A percentile compares a stretch with the other conserved stretches of the same genome.
phyloP scores from a whole-genome alignment of 2,329 filamentous ascomycete species.

The Clarireedia hainanense region DNA sequence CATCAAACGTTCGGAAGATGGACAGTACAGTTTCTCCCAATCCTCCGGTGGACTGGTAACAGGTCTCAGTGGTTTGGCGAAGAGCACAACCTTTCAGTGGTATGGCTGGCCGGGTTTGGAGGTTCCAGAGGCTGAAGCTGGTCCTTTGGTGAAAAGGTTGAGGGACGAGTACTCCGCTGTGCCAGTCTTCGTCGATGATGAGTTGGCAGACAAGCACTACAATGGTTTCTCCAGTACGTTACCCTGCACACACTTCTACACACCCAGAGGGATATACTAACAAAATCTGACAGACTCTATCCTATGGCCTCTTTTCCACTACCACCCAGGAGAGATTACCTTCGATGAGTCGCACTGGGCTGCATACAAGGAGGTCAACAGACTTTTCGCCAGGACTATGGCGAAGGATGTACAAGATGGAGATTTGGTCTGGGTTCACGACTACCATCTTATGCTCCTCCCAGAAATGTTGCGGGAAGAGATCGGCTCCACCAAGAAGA shows the following conservation, averaged over 20 bases:
- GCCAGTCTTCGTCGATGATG: constrained; percentile 88
- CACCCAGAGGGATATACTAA: constrained; percentile 9
- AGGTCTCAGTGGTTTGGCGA: constrained; percentile 82
- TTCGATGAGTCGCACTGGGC: constrained; percentile 94
- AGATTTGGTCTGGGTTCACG: constrained; percentile 95
- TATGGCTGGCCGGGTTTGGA: constrained; percentile 96
- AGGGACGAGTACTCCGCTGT: constrained; percentile 84
- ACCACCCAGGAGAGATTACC: constrained; percentile 96
- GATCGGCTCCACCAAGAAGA: constrained; percentile 71
- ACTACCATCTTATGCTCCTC: constrained; percentile 96
- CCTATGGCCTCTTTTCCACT: constrained; percentile 97
- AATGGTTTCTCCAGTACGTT: constrained; percentile 90
- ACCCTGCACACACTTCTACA: neutral
- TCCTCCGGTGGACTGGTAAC: constrained; percentile 94
- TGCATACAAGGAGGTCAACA: constrained; percentile 88
- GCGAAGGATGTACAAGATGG: constrained; percentile 83
- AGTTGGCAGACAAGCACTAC: constrained; percentile 91
- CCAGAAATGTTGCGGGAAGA: constrained; percentile 92
- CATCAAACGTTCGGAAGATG: constrained; percentile 88
- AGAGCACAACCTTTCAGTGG: constrained; percentile 94
- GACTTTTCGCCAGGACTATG: constrained; percentile 82
- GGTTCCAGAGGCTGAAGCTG: constrained; percentile 75
- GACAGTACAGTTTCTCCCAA: constrained; percentile 89
- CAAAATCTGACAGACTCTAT: constrained; percentile 63
- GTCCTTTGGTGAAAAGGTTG: constrained; percentile 65